Conservation (phyloP, 2,329 filamentous ascomycete genomes). For the Teratosphaeria viscida region DNA sequence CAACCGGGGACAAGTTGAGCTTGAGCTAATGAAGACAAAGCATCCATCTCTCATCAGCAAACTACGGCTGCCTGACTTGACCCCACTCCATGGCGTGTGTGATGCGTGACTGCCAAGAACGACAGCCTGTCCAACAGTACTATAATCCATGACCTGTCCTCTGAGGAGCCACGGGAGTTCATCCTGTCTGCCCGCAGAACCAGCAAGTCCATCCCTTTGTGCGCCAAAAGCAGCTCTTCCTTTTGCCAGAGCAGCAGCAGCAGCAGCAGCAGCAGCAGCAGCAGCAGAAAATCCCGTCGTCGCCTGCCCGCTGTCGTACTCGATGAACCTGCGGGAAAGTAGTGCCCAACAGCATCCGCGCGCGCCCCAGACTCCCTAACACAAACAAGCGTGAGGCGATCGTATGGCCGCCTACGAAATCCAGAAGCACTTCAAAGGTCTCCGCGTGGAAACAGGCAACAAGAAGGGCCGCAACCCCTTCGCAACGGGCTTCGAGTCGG, state of each 20-base stretch:
- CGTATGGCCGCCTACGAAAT: slow-evolving; percentile 24
- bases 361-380: neutral
- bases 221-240: neutral
- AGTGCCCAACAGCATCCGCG: neutral
- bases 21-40: neutral
- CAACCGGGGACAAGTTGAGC: neutral
- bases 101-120: neutral
- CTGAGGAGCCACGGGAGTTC: neutral
- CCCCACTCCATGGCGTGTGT: neutral
- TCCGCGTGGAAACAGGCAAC: slow-evolving; percentile 22
- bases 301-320: neutral
- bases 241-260: neutral
- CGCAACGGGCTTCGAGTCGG: slow-evolving; percentile 25
- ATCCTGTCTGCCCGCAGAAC: neutral
- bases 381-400: neutral
- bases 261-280: neutral
- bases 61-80: neutral
- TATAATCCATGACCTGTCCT: neutral
- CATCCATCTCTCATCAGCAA: neutral
- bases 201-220: neutral
- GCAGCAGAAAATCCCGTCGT: neutral
- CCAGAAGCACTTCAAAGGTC: slow-evolving; percentile 22
- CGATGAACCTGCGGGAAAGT: neutral
- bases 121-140: neutral
- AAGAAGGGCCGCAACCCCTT: slow-evolving; percentile 21